Evolutionary conservation across 2,329 filamentous ascomycete genomes (phyloP), one percentile per base, ranked within the genome.

Genomic region (Periglandula ipomoeae): DNA sequence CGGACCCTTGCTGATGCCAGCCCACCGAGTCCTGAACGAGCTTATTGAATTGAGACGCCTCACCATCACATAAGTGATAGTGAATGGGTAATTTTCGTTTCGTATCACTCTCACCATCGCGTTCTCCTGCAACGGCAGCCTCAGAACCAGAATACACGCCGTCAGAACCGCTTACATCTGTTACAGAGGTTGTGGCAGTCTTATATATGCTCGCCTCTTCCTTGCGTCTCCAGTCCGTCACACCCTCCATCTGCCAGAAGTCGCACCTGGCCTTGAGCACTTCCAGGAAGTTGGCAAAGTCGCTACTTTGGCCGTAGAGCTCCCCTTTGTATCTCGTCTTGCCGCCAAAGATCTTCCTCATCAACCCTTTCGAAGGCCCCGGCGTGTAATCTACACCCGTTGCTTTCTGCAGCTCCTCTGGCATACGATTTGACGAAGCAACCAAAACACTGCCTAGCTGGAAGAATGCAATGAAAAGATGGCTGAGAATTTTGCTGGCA

Each of bases 391-490:
- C 79, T 22, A 84, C 74, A 0, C 87, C 87, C 1, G 81, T 80
- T 0, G 86, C 87, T 55, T 87, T 89, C 41, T 79, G 83, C 44
- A 93, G 65, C 59, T 90, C 87, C 58, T 91, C 87, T 0, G 87
- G 87, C 81, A 91, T 86, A 7, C 87, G 79, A 61, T 93, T 93
- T 4, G 84, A 89, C 0, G 85, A 89, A 1, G 86, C 87, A 34
- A 93, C 75, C 15, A 93, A 69, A 0, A 93, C 87, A 7, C 87
- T 87, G 0, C 87, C 87, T 3, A 91, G 73, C 53, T 90, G 85
- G 60, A 91, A 91, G 67, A 91, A 91, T 2, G 78, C 75, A 6
- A 86, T 87, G 62, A 93, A 83, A 2, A 93, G 72, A 57, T 86
- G 85, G 52, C 84, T 87, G 52, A 93, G 69, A 42, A 91, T 87